phyloP scores from a whole-genome alignment of 73 alveolate species.

The Paramecium caudatum region DNA sequence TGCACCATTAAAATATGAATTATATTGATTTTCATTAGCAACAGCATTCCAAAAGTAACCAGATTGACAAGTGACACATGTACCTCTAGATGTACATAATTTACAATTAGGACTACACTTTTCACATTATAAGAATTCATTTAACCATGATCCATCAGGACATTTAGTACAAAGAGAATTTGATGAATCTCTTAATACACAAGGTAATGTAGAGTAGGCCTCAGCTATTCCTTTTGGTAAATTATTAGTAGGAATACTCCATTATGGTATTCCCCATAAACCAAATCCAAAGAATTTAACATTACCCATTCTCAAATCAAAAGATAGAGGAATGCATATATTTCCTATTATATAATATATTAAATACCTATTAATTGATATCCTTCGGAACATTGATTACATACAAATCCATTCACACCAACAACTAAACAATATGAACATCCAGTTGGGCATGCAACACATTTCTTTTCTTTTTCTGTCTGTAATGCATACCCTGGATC shows the following conservation, averaged over 20 bases:
- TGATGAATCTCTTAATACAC: slow-evolving; percentile 2
- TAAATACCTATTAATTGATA: neutral
- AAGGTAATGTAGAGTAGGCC: slow-evolving; percentile 25
- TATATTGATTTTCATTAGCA: neutral
- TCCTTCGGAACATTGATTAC: neutral
- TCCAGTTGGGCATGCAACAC: slow-evolving; percentile 33
- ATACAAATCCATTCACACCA: slow-evolving; percentile 24
- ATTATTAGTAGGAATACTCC: neutral
- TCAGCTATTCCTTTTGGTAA: neutral
- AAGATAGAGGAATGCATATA: neutral
- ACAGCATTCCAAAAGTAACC: slow-evolving; percentile 44
- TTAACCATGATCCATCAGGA: slow-evolving; percentile 42
- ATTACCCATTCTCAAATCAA: neutral
- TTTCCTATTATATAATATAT: neutral
- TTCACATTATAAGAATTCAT: slow-evolving; percentile 49
- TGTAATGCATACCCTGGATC: neutral
- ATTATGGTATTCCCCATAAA: slow-evolving; percentile 38
- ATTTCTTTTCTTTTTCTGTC: slow-evolving; percentile 1
- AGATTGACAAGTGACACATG: slow-evolving; percentile 18
- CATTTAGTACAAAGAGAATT: slow-evolving; percentile 16
- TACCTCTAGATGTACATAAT: slow-evolving; percentile 24
- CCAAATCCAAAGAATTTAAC: slow-evolving; percentile 44
- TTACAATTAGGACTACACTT: neutral
- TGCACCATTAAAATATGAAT: slow-evolving; percentile 33
- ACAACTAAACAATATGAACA: neutral